Percentiles rank a stretch among this genome's conserved stretches.
Evolutionary conservation across 371 early-diverging fungal genomes (phyloP).

Genomic region (Syncephalastrum racemosum): DNA sequence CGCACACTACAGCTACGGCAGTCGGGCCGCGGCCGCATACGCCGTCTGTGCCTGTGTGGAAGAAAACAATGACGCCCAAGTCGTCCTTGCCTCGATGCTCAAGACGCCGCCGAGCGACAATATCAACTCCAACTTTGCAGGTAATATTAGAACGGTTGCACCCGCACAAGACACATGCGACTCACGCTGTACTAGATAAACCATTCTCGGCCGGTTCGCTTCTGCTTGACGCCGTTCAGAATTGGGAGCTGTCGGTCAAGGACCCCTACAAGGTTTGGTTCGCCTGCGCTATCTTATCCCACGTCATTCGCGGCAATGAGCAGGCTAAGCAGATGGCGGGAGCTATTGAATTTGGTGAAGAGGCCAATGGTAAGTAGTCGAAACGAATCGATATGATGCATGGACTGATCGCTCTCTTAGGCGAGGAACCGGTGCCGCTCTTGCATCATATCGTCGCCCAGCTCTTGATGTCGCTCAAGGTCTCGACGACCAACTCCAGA

Average conservation of each 20-base stretch:
- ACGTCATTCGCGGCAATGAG: conserved; percentile 71
- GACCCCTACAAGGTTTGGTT: conserved; percentile 92
- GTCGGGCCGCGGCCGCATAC: conserved; percentile 77
- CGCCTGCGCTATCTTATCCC: conserved; percentile 79
- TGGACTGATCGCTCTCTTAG: conserved; percentile 13
- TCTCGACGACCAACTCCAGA: conserved; percentile 60
- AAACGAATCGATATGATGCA: not conserved
- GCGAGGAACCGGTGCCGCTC: conserved; percentile 58
- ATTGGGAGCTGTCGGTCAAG: conserved; percentile 65
- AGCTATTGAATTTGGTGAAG: conserved; percentile 71
- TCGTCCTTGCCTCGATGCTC: conserved; percentile 83
- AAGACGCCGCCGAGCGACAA: conserved; percentile 79
- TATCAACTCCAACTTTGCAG: conserved; percentile 34
- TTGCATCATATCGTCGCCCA: conserved; percentile 62
- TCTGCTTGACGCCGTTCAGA: conserved; percentile 72
- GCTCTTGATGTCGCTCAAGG: conserved; percentile 56
- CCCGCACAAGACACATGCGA: not conserved
- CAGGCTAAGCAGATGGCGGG: conserved; percentile 77
- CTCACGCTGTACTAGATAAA: conserved; percentile 35
- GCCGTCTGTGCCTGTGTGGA: conserved; percentile 71
- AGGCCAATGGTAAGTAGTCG: conserved; percentile 47
- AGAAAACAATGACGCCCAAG: conserved; percentile 82
- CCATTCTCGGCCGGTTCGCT: conserved; percentile 88
- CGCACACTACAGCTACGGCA: conserved; percentile 52
- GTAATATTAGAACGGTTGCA: conserved; percentile 10